These are phyloP conservation scores for Mycena olivaceomarginata DNA, from an alignment of 768 basidiomycete genomes.

Conservation along the genomic window DNA sequence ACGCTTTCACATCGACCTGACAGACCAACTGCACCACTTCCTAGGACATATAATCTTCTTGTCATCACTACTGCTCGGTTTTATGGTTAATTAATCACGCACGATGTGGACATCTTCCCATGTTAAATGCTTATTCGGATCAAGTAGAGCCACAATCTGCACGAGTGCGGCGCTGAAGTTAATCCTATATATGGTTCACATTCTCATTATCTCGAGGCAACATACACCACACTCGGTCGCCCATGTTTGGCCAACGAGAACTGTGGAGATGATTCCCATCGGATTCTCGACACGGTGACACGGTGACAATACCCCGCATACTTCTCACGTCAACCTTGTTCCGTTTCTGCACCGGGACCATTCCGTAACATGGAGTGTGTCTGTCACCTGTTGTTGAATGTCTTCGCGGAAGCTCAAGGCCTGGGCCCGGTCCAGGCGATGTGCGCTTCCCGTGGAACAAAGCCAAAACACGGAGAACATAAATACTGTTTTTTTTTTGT, in stretches of 20 bases:
- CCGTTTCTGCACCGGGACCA: constrained; percentile 34
- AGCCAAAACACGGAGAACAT: constrained; percentile 29
- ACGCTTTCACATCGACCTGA: neutral
- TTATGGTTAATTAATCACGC: too few relatives aligned
- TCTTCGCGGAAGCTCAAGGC: neutral
- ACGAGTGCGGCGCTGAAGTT: too few relatives aligned
- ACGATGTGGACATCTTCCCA: too few relatives aligned
- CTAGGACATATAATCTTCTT: neutral
- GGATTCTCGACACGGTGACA: too few relatives aligned
- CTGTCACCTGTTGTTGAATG: neutral
- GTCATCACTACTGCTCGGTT: neutral
- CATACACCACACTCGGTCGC: too few relatives aligned
- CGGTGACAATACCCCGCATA: too few relatives aligned
- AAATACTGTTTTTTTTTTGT: constrained; percentile 33
- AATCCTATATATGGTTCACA: too few relatives aligned
- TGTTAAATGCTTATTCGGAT: too few relatives aligned
- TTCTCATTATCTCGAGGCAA: too few relatives aligned
- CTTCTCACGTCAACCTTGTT: neutral
- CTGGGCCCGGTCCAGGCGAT: constrained; percentile 8
- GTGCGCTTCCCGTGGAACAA: constrained; percentile 24
- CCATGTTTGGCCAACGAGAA: too few relatives aligned
- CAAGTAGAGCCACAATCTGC: too few relatives aligned
- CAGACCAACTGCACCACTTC: neutral
- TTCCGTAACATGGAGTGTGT: constrained; percentile 26
- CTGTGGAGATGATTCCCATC: too few relatives aligned